Base-by-base conservation (phyloP, 2,329 filamentous ascomycete genomes). In the Phaeosphaeria sp. region DNA sequence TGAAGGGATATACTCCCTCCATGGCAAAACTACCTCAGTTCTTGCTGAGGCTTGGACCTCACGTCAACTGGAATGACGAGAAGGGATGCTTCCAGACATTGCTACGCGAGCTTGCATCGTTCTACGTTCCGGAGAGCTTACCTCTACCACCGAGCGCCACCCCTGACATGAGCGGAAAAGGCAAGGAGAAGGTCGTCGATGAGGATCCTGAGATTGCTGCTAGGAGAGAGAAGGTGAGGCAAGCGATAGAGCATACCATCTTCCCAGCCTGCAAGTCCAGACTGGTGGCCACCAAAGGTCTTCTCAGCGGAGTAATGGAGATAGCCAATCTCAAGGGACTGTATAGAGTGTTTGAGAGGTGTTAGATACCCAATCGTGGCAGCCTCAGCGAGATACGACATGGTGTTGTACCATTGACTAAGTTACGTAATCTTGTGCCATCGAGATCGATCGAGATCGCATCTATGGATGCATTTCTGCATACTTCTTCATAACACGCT, bases 321-420 rank as follows among this genome's bases (percentile, higher is more conserved):
- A 87, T 97, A 49, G 94, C 95, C 1, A 92, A 96, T 79, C 77
- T 98, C 57, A 98, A 97, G 77, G 93, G 93, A 0, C 74, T 99
- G 56, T 99, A 99, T 77, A 83, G 91, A 46, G 93, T 98, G 2
- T 99, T 99, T 82, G 95, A 99, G 79, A 83, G 95, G 53, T 98
- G 95, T 76, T 98, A 46, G 30, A 36, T 13, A 36, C 30, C 30
- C 11, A 36, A 3, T 7, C 6, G 3, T 36, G 3, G 11, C 30
- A 36, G 11, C 11, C 15, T 36, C 30, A 13, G 30, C 30, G 5
- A 7, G 11, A 36, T 13, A 36, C 11, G 3, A 36, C 11, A n/a
- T n/a, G n/a, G n/a, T 7, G 15, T 13, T 36, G 30, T 36, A 3
- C 3, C 30, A 36, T 36, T 36, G 6, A 13, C 30, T 6, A 36